Evolutionary conservation across 2,329 filamentous ascomycete species (phyloP).

Genomic region (Fusarium sp.): DNA sequence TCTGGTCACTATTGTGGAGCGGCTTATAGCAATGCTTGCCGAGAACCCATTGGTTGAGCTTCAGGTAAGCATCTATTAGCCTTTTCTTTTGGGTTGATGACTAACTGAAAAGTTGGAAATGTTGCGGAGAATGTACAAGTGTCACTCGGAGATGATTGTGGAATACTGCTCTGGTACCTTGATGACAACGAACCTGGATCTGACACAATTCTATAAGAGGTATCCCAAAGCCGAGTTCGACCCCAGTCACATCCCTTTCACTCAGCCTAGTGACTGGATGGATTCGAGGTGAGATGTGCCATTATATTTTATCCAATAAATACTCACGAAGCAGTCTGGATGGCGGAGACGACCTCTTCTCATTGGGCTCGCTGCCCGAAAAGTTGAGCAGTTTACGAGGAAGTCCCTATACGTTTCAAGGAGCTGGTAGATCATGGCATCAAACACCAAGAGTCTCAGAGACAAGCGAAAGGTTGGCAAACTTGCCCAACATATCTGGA

Average conservation of each 20-base stretch:
- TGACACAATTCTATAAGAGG: conserved; percentile 28
- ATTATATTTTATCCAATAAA: too few species aligned
- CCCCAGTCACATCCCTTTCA: conserved; percentile 23
- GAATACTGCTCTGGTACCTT: conserved; percentile 21
- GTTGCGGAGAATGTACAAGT: conserved; percentile 22
- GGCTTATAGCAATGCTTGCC: conserved; percentile 15
- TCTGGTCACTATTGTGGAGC: conserved; percentile 8
- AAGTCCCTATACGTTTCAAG: conserved; percentile 10
- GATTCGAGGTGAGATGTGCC: conserved; percentile 3
- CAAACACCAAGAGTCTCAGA: not conserved
- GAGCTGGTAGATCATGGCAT: not conserved
- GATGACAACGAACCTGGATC: conserved; percentile 18
- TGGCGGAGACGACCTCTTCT: conserved; percentile 22
- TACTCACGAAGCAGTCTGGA: conserved; percentile 16
- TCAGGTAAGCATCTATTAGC: conserved; percentile 2
- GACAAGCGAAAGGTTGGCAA: not conserved
- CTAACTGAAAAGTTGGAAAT: conserved; percentile 16
- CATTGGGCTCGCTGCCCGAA: conserved; percentile 1
- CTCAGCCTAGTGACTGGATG: conserved; percentile 12
- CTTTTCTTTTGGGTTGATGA: not conserved
- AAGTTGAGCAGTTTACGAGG: conserved; percentile 8
- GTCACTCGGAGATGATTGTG: conserved; percentile 19
- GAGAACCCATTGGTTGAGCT: conserved; percentile 3
- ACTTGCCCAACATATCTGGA: not conserved
- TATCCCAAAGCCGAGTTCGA: conserved; percentile 25